Evolutionary conservation across 1,284 basidiomycete species (phyloP), one percentile per base, ranked within the genome.

Genomic region (Ceratobasidium sp.): DNA sequence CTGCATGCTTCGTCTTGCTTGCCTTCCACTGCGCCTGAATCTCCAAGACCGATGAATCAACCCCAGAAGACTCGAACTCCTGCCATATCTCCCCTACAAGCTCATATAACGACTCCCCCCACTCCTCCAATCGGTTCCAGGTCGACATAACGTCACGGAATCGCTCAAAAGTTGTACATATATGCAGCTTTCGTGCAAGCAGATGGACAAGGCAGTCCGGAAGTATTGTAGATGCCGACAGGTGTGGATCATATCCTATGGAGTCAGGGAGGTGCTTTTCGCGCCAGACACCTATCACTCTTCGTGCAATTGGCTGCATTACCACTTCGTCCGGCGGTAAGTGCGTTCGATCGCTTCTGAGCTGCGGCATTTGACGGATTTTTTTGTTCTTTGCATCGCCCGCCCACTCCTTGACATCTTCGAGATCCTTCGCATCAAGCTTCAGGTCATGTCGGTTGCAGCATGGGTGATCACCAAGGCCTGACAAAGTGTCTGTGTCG

Each of bases 401-500:
- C n/a, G 24, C 19, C 9, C 49, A 8, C n/a, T 13, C 56, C 31
- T 34, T 58, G 16, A 58, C 56, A n/a, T 24, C 29, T 37, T 29
- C 56, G 13, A 31, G 27, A 27, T 58, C 24, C 27, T 58, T 58
- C 13, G 7, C 7, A 29, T 58, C 56, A 29, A 58, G 8, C 29
- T 58, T 27, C 24, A 27, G 56, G 31, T 58, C 7, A n/a, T 58
- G 56, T 19, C 11, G n/a, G 27, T 58, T 58, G 56, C 56, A 58
- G 29, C 56, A 58, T 7, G n/a, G 43, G 9, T n/a, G 49, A 53
- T 27, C n/a, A 31, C n/a, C 31, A 58, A n/a, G 8, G 56, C 11
- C 29, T 7, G 56, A 27, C 29, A 13, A 11, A 29, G 11, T 27
- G 11, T 13, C n/a, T 37, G 11, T 11, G 16, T 58, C 27, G 16